Evolutionary conservation across 1,139 yeast species (phyloP).

Genomic region (Yamadazyma spencermartinsiae): DNA sequence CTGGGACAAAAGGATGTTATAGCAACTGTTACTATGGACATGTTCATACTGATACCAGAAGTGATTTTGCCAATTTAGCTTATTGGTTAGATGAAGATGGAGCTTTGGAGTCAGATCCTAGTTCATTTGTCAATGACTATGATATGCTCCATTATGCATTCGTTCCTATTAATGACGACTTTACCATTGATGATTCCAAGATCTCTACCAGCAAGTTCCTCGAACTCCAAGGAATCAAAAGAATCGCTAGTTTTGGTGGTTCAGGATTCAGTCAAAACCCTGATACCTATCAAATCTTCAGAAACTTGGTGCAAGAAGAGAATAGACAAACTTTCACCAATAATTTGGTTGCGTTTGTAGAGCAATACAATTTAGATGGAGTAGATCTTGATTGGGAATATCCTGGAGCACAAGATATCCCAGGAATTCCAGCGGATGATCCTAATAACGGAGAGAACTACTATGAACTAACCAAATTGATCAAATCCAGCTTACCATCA

Average conservation of each 20-base stretch:
- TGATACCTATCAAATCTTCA: conserved; percentile 14
- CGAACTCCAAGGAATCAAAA: conserved; percentile 13
- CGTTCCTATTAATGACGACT: conserved; percentile 15
- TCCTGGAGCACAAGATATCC: conserved; percentile 15
- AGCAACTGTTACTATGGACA: conserved; percentile 20
- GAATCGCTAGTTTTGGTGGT: conserved; percentile 20
- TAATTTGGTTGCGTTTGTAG: conserved; percentile 16
- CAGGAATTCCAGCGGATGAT: conserved; percentile 16
- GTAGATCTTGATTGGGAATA: conserved; percentile 25
- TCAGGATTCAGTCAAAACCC: conserved; percentile 16
- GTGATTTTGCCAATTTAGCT: conserved; percentile 14
- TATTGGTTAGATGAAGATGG: conserved; percentile 19
- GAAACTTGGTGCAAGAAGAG: conserved; percentile 11
- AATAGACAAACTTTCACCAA: conserved; percentile 17
- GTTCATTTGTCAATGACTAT: conserved; percentile 5
- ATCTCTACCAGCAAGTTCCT: conserved; percentile 11
- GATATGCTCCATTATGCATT: conserved; percentile 20
- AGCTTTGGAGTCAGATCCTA: conserved; percentile 13
- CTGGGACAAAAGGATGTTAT: conserved; percentile 17
- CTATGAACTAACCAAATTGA: conserved; percentile 13
- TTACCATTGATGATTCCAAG: conserved; percentile 12
- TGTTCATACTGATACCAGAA: conserved; percentile 14
- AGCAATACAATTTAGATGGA: conserved; percentile 19
- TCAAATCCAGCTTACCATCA: conserved; percentile 14
- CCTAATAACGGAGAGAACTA: conserved; percentile 15